Evolutionary conservation across 1,139 yeast genomes (phyloP).

Genomic region (Pichia sp.): DNA sequence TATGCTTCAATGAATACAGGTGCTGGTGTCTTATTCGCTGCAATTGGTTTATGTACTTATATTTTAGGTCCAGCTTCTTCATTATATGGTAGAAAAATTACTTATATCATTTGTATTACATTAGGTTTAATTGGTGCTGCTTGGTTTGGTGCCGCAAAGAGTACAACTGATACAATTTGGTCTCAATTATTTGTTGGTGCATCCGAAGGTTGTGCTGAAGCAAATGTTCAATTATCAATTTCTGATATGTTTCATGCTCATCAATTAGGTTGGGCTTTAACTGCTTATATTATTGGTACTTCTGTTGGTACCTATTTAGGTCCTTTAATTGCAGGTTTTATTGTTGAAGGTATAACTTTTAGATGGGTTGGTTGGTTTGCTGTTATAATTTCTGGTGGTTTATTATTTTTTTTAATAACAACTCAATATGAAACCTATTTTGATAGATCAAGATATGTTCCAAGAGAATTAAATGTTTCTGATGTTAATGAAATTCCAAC

Average conservation of each 20-base stretch:
- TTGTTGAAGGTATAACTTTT: slow-evolving; percentile 54
- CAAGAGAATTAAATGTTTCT: slow-evolving; percentile 10
- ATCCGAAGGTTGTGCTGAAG: slow-evolving; percentile 81
- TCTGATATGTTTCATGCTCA: slow-evolving; percentile 76
- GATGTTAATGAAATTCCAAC: slow-evolving; percentile 4
- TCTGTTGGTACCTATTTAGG: slow-evolving; percentile 80
- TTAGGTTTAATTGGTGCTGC: slow-evolving; percentile 62
- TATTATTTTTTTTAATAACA: slow-evolving; percentile 49
- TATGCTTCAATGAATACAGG: slow-evolving; percentile 78
- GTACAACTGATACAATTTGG: slow-evolving; percentile 68
- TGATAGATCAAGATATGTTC: slow-evolving; percentile 46
- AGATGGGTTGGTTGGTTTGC: slow-evolving; percentile 87
- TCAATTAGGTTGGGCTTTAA: slow-evolving; percentile 69
- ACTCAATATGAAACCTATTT: slow-evolving; percentile 74
- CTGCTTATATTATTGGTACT: slow-evolving; percentile 74
- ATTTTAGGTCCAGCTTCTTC: slow-evolving; percentile 71
- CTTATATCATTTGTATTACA: slow-evolving; percentile 59
- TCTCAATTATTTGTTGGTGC: slow-evolving; percentile 83
- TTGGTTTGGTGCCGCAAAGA: slow-evolving; percentile 62
- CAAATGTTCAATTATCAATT: slow-evolving; percentile 75
- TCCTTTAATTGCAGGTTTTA: slow-evolving; percentile 72
- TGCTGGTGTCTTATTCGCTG: slow-evolving; percentile 74
- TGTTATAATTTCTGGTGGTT: slow-evolving; percentile 59
- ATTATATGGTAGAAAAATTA: slow-evolving; percentile 69
- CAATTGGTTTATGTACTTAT: slow-evolving; percentile 68